Conservation (phyloP, 2,329 filamentous ascomycete genomes). For the Colletotrichum lentis region DNA sequence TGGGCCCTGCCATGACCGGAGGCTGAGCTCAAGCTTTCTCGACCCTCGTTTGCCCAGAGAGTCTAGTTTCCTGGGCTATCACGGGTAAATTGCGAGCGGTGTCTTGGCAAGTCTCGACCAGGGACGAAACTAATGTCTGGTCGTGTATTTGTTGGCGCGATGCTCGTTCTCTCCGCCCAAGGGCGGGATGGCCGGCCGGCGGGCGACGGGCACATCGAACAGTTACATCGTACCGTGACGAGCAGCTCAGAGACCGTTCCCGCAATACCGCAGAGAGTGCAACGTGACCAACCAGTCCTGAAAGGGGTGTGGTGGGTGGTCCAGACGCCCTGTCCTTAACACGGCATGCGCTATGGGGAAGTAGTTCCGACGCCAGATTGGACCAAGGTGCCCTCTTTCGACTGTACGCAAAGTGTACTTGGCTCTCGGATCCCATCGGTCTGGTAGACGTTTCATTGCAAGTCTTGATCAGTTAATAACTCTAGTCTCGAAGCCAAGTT, state of each 20-base stretch:
- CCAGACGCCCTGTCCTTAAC: slow-evolving; percentile 23
- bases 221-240: slow-evolving; percentile 21
- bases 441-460: slow-evolving; percentile 15
- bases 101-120: slow-evolving; percentile 28
- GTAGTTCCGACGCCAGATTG: slow-evolving; percentile 35
- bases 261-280: slow-evolving; percentile 19
- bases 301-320: slow-evolving; percentile 24
- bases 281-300: slow-evolving; percentile 24
- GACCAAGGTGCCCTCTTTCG: slow-evolving; percentile 8
- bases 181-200: neutral
- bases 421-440: slow-evolving; percentile 3
- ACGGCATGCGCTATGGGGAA: slow-evolving; percentile 21
- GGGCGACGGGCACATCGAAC: slow-evolving; percentile 7
- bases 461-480: slow-evolving; percentile 32
- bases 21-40: slow-evolving; percentile 37
- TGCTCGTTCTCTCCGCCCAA: neutral
- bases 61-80: slow-evolving; percentile 14
- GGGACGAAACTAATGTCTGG: neutral
- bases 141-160: neutral
- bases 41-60: slow-evolving; percentile 25
- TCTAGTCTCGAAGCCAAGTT: slow-evolving; percentile 23
- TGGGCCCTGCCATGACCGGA: slow-evolving; percentile 26
- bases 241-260: neutral
- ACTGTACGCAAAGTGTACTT: slow-evolving; percentile 10
- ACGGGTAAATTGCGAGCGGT: slow-evolving; percentile 26